Evolutionary conservation across 805 yeast species (phyloP), one percentile per base, ranked within the genome.

Genomic region (Yarrowia alimentaria): DNA sequence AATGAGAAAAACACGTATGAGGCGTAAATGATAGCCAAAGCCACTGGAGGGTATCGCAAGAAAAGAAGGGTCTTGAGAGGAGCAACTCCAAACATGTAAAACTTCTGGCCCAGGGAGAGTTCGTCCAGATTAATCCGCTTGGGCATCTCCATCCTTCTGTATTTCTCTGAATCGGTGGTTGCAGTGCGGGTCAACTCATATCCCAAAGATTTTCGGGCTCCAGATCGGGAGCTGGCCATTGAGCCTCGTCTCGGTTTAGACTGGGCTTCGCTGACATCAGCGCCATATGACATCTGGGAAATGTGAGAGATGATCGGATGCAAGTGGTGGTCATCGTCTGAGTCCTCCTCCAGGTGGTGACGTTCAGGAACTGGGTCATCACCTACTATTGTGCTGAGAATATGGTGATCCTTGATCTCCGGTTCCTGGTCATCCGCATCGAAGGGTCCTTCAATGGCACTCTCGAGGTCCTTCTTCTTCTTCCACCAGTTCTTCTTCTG

Each of bases 11-110:
- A 88, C 40, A 85, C 76, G n/a, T 82, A 76, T 1, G 87, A 78
- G 1, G 90, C 80, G 61, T 79, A 85, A 1, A 71, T 61, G 26
- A 86, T 75, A 6, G 88, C 79, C 42, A 85, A 66, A 1, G 75
- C 62, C 7, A 88, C 90, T 0, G 95, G 93, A 0, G 95, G 94
- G 62, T 82, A 82, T 52, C 70, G 66, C 25, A 87, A 64, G 53
- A 86, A 75, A 4, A 71, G 67, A 14, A 87, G 61, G 0, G 91
- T 73, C 56, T 79, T 80, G 47, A 78, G 62, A 0, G 95, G 95
- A 4, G 58, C 50, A 11, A 78, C 58, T 3, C 78, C 58, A 53
- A 76, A 76, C 31, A 33, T 29, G 26, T 45, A 25, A 9, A 42
- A 22, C 18, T 50, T 26, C 13, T 32, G 35, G 12, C 51, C 45